Evolutionary conservation across 2,329 filamentous ascomycete species (phyloP), one percentile per base, ranked within the genome.

Genomic region (Aspergillus aculeatus): DNA sequence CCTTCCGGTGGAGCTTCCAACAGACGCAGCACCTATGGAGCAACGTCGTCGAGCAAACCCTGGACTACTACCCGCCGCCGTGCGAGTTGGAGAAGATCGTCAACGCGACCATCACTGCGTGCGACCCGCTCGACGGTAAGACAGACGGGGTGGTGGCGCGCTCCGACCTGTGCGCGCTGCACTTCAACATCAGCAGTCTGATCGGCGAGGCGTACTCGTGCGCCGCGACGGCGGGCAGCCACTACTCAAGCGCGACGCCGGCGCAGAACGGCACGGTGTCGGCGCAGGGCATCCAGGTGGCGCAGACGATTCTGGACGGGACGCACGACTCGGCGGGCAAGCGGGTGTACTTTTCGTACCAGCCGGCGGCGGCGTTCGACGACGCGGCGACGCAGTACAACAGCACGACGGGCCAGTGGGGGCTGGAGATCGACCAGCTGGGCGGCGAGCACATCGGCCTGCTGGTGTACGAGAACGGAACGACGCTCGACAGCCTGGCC

Each of bases 81-180:
- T 82, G 65, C 35, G 66, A 71, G 55, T 23, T 73, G 16, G 61
- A 60, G 21, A 71, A 72, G 63, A 71, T 73, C 50, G 76, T 82
- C 21, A 85, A 84, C 65, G 73, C 76, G 41, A 86, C 83, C 4
- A 84, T 86, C 51, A 72, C 74, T 1, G 79, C 79, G 35, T 87
- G 84, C 54, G 84, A 86, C 61, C 72, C 78, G 5, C 73, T 86
- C 6, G 84, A 86, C 58, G 84, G 84, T 5, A 76, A 76, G 48
- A 77, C 74, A 0, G 84, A 86, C 57, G 83, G 83, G 11, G 81
- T 86, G 3, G 76, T 86, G 47, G 73, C 79, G 5, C 75, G 81
- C 4, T 78, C 77, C 0, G 80, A 82, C 56, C 74, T 83, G 7
- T 83, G 80, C 74, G 75, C 73, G 57, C 63, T 81, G 4, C 65